Evolutionary conservation across 2,329 filamentous ascomycete genomes (phyloP).

Genomic region (Aureobasidium sp.): DNA sequence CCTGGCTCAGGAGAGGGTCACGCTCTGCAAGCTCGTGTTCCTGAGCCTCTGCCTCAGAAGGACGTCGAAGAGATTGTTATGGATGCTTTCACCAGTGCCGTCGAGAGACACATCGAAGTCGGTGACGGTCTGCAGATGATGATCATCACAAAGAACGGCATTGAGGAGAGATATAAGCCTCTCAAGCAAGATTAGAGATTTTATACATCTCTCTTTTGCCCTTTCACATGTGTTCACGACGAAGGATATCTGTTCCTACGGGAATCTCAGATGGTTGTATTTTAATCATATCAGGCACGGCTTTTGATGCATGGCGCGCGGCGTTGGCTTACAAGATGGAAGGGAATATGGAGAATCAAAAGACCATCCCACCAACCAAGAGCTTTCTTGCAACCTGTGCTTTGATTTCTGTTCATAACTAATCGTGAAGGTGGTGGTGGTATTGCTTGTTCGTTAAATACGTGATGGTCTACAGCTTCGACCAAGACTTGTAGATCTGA

Average conservation of each 20-base stretch:
- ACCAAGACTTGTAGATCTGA: slow-evolving; percentile 4
- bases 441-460: too few relatives aligned
- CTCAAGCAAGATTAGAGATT: slow-evolving; percentile 83
- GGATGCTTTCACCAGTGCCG: slow-evolving; percentile 98
- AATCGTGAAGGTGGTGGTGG: too few relatives aligned
- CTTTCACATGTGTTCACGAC: slow-evolving; percentile 18
- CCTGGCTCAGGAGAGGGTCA: slow-evolving; percentile 88
- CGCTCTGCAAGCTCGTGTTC: slow-evolving; percentile 75
- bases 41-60: slow-evolving; percentile 72
- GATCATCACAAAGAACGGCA: slow-evolving; percentile 88
- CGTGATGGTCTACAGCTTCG: background rate
- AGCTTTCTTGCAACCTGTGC: background rate
- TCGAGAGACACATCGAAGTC: slow-evolving; percentile 97
- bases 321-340: slow-evolving; percentile 22
- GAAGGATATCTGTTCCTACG: background rate
- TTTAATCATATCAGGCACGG: slow-evolving; percentile 17
- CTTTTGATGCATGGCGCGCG: slow-evolving; percentile 24
- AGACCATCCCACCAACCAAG: slow-evolving; percentile 4
- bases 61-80: slow-evolving; percentile 90
- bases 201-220: background rate
- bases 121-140: slow-evolving; percentile 97
- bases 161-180: slow-evolving; percentile 84
- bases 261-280: slow-evolving; percentile 8
- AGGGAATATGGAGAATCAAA: slow-evolving; percentile 6
- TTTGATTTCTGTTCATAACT: background rate